These are phyloP conservation scores for Argentina anserina DNA, from an alignment of 306 rosid genomes.

Conservation along the genomic window DNA sequence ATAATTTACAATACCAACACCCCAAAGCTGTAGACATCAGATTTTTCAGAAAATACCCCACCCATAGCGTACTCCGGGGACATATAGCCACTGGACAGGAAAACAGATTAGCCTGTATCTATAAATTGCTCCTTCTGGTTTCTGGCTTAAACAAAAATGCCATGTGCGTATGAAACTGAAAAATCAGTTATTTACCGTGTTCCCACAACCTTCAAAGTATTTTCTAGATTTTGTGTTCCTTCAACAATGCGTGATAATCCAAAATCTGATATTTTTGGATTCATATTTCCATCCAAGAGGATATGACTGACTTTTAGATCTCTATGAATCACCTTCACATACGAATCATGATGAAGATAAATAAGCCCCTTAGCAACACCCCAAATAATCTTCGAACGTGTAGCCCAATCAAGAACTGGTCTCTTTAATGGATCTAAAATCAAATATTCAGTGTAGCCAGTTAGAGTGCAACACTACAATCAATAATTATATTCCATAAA, in stretches of 20 bases:
- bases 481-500: background rate
- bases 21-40: constrained; percentile 35
- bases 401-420: constrained; percentile 18
- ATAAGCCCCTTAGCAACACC: constrained; percentile 25
- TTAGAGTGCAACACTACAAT: background rate
- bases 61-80: constrained; percentile 27
- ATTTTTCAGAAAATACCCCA: constrained; percentile 27
- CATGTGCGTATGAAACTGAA: too few relatives aligned
- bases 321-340: constrained; percentile 24
- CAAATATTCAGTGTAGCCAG: background rate
- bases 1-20: constrained; percentile 33
- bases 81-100: constrained; percentile 22
- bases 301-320: constrained; percentile 32
- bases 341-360: constrained; percentile 29
- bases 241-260: constrained; percentile 29
- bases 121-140: too few relatives aligned
- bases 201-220: constrained; percentile 29
- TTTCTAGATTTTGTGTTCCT: constrained; percentile 7
- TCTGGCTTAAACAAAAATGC: too few relatives aligned
- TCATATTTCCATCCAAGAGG: constrained; percentile 32
- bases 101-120: background rate
- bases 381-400: constrained; percentile 14
- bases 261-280: constrained; percentile 37
- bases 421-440: constrained; percentile 8
- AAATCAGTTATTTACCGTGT: constrained; percentile 22